Conservation (phyloP, 345 rosid species). For the Turritis glabra region DNA sequence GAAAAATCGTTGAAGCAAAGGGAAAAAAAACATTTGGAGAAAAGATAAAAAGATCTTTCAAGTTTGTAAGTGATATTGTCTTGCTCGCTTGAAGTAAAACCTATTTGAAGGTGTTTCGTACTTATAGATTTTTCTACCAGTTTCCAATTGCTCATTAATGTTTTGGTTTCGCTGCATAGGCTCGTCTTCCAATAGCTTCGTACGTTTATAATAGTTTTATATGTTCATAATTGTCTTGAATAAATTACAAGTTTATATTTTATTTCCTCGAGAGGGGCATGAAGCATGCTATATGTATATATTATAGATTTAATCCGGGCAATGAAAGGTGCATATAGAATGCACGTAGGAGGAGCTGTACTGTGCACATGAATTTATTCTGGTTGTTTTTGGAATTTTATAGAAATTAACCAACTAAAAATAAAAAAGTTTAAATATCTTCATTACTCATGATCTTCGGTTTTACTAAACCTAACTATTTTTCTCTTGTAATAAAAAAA, state of each 20-base stretch:
- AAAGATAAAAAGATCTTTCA: slow-evolving; percentile 1
- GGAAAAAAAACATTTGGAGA: background rate
- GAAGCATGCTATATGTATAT: background rate
- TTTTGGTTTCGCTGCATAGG: slow-evolving; percentile 9
- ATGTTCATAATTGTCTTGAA: background rate
- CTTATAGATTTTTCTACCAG: slow-evolving; percentile 7
- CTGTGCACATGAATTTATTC: background rate
- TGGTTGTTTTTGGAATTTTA: no score
- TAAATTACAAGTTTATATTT: background rate
- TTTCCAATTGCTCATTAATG: slow-evolving; percentile 11
- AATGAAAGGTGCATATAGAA: no score
- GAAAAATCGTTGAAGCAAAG: background rate
- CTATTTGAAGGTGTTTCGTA: background rate
- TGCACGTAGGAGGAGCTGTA: background rate
- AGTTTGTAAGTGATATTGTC: slow-evolving; percentile 11
- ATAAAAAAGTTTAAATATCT: no score
- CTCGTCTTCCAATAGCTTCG: slow-evolving; percentile 14
- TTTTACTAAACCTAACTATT: no score
- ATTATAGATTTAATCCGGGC: no score
- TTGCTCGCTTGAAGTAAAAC: slow-evolving; percentile 15
- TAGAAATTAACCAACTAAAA: no score
- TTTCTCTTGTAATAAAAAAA: no score
- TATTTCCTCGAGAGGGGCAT: background rate
- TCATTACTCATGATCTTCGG: no score
- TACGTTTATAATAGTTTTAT: slow-evolving; percentile 13